Evolutionary conservation across 192 early-diverging fungal genomes (phyloP), one percentile per base, ranked within the genome.

Genomic region (Rhizophagus clarus): DNA sequence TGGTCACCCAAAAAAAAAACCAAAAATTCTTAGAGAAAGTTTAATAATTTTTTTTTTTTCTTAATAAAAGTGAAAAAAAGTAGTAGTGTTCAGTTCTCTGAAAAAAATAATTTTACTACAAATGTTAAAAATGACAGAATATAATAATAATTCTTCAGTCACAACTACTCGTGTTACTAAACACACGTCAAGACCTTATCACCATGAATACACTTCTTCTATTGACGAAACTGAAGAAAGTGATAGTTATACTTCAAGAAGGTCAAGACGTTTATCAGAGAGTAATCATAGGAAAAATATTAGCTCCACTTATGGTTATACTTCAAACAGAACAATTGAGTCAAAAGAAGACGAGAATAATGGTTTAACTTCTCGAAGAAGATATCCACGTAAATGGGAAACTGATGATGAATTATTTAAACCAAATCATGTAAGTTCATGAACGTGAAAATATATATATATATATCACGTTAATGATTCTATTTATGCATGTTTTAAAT

Each of bases 331-430:
- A 37, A 79, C 29, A 56, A 60, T 79, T 70, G 66, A 79, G 3
- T 28, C 40, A 61, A 79, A n/a, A 24, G 67, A 79, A 20, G 67
- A 51, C 2, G 47, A 22, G 11, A 70, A 51, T 49, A 72, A 72
- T 51, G 28, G 26, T 26, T 37, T 40, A n/a, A 17, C 34, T 79
- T 32, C 67, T 32, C 6, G 42, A 1, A 49, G 24, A 79, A 56
- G 26, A 37, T n/a, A 34, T 8, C 12, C 26, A 24, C 34, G 67
- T 51, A 79, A 79, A 31, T 79, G 67, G 47, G 77, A 79, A 40
- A 79, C 77, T 8, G 77, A 79, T 29, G 77, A 79, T 11, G 77
- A 79, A 66, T 56, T 61, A 40, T 79, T 32, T 17, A 79, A 79
- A 79, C 8, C 77, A 34, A 79, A 32, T n/a, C 40, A 70, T 51